Evolutionary conservation across 371 early-diverging fungal genomes (phyloP).

Genomic region (Hamiltosporidium magnivora): DNA sequence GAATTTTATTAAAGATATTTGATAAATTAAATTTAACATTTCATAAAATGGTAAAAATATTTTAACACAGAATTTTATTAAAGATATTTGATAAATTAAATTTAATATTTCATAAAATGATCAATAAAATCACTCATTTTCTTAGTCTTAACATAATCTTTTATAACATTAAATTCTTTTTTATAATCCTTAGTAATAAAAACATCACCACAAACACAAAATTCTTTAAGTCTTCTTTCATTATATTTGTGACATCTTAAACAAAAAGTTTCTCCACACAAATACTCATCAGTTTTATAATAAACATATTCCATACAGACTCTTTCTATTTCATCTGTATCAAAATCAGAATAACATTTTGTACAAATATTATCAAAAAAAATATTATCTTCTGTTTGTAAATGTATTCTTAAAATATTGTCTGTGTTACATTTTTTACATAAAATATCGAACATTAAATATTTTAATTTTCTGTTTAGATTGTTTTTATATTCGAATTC

Average conservation of each 20-base stretch:
- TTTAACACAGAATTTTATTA: too few relatives aligned
- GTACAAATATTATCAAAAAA: conserved; percentile 16
- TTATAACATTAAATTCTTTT: too few relatives aligned
- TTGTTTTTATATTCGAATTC: conserved; percentile 17
- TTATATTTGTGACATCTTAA: conserved; percentile 18
- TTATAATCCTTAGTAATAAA: too few relatives aligned
- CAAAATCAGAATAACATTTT: conserved; percentile 20
- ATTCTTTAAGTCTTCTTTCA: conserved; percentile 23
- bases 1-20: too few relatives aligned
- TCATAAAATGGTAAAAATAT: too few relatives aligned
- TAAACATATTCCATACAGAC: conserved; percentile 21
- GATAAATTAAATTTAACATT: too few relatives aligned
- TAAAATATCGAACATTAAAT: conserved; percentile 7
- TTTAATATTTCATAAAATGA: too few relatives aligned
- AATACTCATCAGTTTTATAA: background rate
- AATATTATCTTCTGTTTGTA: too few relatives aligned
- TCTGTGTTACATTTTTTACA: conserved; percentile 35
- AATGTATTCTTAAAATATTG: conserved; percentile 17
- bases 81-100: too few relatives aligned
- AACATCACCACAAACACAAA: conserved; percentile 37
- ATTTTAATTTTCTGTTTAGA: background rate
- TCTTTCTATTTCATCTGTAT: conserved; percentile 15
- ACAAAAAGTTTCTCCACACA: conserved; percentile 19
- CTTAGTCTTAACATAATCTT: too few relatives aligned
- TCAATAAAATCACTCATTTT: too few relatives aligned